These are phyloP conservation scores for Leccinellum rugosiceps DNA, from an alignment of 768 basidiomycete genomes.

Conservation along the genomic window DNA sequence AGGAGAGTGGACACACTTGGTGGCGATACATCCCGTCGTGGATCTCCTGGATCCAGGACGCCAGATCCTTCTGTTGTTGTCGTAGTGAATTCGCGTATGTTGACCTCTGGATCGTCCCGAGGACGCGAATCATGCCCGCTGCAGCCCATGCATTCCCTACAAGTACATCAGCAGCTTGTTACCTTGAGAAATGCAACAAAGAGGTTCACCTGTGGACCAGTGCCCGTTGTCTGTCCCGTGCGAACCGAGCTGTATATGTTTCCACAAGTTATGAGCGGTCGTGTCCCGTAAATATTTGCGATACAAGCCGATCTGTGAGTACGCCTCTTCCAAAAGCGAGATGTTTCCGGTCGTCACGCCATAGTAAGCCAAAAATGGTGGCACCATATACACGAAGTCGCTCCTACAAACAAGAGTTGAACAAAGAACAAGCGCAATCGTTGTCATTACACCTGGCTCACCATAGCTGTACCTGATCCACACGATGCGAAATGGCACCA, in stretches of 20 bases:
- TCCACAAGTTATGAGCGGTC: slow-evolving; percentile 59
- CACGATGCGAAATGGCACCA: slow-evolving; percentile 81
- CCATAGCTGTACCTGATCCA: slow-evolving; percentile 70
- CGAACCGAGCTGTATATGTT: slow-evolving; percentile 65
- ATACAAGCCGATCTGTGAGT: slow-evolving; percentile 72
- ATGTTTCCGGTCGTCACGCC: slow-evolving; percentile 59
- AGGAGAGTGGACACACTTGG: slow-evolving; percentile 41
- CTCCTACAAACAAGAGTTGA: slow-evolving; percentile 42
- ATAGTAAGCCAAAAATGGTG: slow-evolving; percentile 85
- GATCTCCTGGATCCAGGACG: slow-evolving; percentile 68
- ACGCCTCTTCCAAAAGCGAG: slow-evolving; percentile 59
- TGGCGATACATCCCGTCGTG: slow-evolving; percentile 65
- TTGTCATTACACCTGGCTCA: slow-evolving; percentile 19
- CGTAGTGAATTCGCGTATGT: slow-evolving; percentile 47
- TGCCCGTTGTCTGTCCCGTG: slow-evolving; percentile 58
- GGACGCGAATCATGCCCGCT: slow-evolving; percentile 80
- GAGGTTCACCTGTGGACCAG: slow-evolving; percentile 67
- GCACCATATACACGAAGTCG: slow-evolving; percentile 83
- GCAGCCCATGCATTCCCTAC: slow-evolving; percentile 88
- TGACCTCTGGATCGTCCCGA: slow-evolving; percentile 68
- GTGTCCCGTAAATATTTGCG: slow-evolving; percentile 58
- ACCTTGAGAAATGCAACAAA: background rate
- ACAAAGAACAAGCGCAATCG: background rate
- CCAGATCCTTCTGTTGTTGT: slow-evolving; percentile 54
- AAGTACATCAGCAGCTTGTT: background rate